Evolutionary conservation across 371 early-diverging fungal genomes (phyloP).

Genomic region (Haplosporangium sp.): DNA sequence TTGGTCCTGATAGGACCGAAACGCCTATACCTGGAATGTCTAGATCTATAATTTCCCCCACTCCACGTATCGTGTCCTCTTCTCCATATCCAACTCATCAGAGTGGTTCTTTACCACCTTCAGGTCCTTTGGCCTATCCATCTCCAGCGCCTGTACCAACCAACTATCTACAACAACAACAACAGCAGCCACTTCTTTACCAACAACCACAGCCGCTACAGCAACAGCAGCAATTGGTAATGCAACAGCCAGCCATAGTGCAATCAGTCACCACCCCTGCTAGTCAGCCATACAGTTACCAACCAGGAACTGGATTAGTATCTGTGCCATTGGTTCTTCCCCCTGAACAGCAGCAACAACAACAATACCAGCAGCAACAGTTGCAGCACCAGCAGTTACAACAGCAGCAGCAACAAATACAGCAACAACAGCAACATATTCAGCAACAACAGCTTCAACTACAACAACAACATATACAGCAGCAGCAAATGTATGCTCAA

Average conservation of each 20-base stretch:
- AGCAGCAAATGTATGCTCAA: neutral
- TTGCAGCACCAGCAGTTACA: neutral
- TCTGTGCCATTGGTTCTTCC: conserved; percentile 17
- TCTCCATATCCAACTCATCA: conserved; percentile 13
- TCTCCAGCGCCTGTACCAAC: neutral
- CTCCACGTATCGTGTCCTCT: neutral
- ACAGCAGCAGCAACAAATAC: neutral
- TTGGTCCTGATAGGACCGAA: neutral
- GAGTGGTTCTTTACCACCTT: conserved; percentile 9
- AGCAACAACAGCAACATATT: conserved; percentile 5
- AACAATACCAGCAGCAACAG: conserved; percentile 5
- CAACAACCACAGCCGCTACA: conserved; percentile 4
- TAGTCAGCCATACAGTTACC: conserved; percentile 27
- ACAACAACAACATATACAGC: neutral
- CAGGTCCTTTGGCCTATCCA: conserved; percentile 3
- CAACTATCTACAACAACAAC: conserved; percentile 5
- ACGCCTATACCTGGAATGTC: conserved; percentile 1
- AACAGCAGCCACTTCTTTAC: conserved; percentile 8
- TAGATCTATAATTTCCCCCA: neutral
- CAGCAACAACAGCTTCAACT: neutral
- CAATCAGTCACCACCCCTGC: conserved; percentile 18
- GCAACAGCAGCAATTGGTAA: neutral
- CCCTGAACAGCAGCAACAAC: neutral
- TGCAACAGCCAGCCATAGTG: neutral
- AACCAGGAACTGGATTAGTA: conserved; percentile 32